These are phyloP conservation scores for Lotmaria passim DNA, from an alignment of 208 protist genomes.

Conservation along the genomic window DNA sequence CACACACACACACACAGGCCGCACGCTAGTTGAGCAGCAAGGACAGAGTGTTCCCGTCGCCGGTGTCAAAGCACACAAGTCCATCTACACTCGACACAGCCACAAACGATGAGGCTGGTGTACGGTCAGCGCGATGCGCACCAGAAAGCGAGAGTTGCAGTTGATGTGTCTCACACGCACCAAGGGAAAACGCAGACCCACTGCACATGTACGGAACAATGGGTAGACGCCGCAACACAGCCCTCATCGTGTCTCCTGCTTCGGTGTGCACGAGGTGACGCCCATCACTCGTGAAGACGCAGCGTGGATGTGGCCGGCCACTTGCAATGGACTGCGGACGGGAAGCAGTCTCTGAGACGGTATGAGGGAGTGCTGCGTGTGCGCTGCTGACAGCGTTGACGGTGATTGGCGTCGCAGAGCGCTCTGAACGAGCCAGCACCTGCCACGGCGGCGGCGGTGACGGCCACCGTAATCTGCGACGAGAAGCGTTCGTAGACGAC, in stretches of 20 bases:
- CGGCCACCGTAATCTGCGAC: neutral
- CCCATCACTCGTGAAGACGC: constrained; percentile 24
- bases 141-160: neutral
- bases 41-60: constrained; percentile 23
- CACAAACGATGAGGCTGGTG: constrained; percentile 15
- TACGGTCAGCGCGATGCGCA: neutral
- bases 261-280: constrained; percentile 15
- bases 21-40: neutral
- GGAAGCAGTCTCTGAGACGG: too few species aligned
- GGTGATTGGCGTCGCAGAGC: neutral
- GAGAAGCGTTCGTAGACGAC: neutral
- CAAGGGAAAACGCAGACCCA: too few species aligned
- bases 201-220: too few species aligned
- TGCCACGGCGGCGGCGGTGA: constrained; percentile 13
- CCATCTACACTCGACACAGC: constrained; percentile 28
- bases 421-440: neutral
- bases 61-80: constrained; percentile 28
- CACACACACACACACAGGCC: neutral
- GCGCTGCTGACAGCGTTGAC: neutral
- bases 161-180: neutral
- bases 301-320: constrained; percentile 1
- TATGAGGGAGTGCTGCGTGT: too few species aligned
- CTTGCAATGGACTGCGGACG: too few species aligned
- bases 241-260: neutral
- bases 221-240: neutral